These are phyloP conservation scores for Citrus trifoliata DNA, from an alignment of 345 rosid genomes.

Conservation along the genomic window DNA sequence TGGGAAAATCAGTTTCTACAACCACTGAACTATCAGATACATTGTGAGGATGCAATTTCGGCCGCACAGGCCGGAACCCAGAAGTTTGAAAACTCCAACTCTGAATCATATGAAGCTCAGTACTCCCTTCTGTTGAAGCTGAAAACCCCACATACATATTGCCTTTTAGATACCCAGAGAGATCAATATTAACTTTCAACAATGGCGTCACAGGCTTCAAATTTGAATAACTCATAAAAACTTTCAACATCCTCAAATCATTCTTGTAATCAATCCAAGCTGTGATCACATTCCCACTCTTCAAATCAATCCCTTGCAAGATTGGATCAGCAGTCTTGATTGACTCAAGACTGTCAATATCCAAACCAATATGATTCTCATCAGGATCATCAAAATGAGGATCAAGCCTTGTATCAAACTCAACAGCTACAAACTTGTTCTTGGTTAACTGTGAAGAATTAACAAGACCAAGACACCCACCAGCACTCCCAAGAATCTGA, in stretches of 20 bases:
- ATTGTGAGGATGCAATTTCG: constrained; percentile 57
- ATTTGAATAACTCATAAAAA: constrained; percentile 62
- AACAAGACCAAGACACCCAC: constrained; percentile 77
- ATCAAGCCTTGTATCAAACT: constrained; percentile 77
- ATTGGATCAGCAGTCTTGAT: constrained; percentile 58
- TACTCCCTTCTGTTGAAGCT: constrained; percentile 92
- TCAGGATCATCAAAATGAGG: constrained; percentile 61
- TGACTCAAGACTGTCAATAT: constrained; percentile 66
- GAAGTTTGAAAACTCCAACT: constrained; percentile 77
- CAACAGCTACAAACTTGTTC: constrained; percentile 78
- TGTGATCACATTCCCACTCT: constrained; percentile 67
- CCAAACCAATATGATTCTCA: constrained; percentile 75
- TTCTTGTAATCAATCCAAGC: constrained; percentile 92
- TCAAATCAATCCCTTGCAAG: constrained; percentile 53
- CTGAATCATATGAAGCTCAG: constrained; percentile 73
- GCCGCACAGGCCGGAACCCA: constrained; percentile 58
- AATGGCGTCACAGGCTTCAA: constrained; percentile 61
- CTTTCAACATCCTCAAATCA: constrained; percentile 49
- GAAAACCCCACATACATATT: constrained; percentile 79
- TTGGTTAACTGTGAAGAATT: constrained; percentile 69
- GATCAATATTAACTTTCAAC: constrained; percentile 53
- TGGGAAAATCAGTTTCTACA: constrained; percentile 31
- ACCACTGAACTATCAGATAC: constrained; percentile 69
- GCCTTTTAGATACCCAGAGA: constrained; percentile 55
- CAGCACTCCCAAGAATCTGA: constrained; percentile 71